Base-by-base conservation (phyloP, 768 basidiomycete species). In the Polyporus arcularius region DNA sequence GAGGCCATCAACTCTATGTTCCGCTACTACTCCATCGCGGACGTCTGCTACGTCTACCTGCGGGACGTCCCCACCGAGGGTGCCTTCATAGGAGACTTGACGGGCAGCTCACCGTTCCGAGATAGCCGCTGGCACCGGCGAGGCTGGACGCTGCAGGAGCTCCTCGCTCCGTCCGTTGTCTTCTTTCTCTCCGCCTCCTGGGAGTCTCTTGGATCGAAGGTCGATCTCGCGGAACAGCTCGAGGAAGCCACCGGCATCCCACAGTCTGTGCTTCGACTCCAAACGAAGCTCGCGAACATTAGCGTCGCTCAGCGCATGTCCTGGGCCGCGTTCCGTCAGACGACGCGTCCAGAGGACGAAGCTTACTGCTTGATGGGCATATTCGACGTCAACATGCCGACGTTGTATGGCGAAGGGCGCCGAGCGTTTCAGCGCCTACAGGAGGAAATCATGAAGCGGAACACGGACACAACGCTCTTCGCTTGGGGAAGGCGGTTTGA, bases 1-100 rank as follows among this genome's bases (percentile, higher is more conserved):
- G 58, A 60, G n/a, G 58, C 58, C 4, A 58, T 58, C 50, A 58
- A 58, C 51, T 21, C 51, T 16, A 58, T 58, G 57, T 58, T 53
- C 32, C 51, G 51, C 21, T 58, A 38, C 32, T 58, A 58, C 50
- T 8, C 41, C 21, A 32, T 38, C 16, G 40, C 51, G n/a, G 41
- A 38, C 8, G 21, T 46, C 12, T 58, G 57, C 43, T 58, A 31
- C 31, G 57, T 43, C 18, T 46, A 58, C 31, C 51, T 58, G 30
- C 15, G 5, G 26, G 50, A 58, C 31, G 50, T 52, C 16, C 38
- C 57, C 11, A 12, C 46, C 7, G 35, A 12, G 4, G 38, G 39
- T 42, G 35, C 35, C 11, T 35, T 35, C 35, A 3, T 7, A 35
- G 7, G 7, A 11, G 35, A 35, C 35, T 35, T 35, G 1, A 16